Evolutionary conservation across 495 filamentous ascomycete genomes (phyloP).

Genomic region (Pyrenula massariospora): DNA sequence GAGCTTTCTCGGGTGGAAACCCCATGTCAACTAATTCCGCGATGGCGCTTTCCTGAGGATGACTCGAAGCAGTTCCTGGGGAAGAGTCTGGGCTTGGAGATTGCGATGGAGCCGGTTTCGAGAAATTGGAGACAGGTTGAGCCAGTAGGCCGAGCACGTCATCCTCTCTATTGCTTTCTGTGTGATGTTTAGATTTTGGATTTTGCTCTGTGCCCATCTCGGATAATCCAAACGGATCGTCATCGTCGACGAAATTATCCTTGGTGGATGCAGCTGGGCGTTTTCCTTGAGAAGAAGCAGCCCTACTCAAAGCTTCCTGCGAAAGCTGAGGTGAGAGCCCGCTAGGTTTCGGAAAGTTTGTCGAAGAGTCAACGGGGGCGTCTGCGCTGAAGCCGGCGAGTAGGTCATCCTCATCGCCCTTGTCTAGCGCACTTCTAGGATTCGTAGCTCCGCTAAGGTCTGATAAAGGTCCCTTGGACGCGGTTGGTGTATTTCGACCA

Average conservation of each 20-base stretch:
- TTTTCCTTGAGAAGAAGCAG: constrained; percentile 4
- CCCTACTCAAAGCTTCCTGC: constrained; percentile 7
- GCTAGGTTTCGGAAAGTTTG: constrained; percentile 40
- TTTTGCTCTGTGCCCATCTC: constrained; percentile 32
- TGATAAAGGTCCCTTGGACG: constrained; percentile 17
- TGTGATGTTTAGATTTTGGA: constrained; percentile 17
- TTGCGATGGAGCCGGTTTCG: constrained; percentile 23
- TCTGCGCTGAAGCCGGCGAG: constrained; percentile 51
- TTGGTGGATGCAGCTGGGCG: constrained; percentile 12
- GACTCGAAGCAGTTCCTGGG: constrained; percentile 30
- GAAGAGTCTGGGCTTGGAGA: constrained; percentile 30
- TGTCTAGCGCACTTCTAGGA: not conserved
- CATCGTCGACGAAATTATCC: constrained; percentile 20
- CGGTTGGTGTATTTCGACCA: constrained; percentile 34
- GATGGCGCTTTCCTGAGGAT: constrained; percentile 68
- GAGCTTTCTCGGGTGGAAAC: constrained; percentile 71
- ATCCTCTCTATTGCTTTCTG: constrained; percentile 45
- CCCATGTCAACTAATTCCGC: constrained; percentile 94
- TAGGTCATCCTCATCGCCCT: constrained; percentile 43
- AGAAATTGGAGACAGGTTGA: constrained; percentile 75
- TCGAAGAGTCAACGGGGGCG: constrained; percentile 50
- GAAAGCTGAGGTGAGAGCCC: constrained; percentile 18
- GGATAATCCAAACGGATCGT: constrained; percentile 79
- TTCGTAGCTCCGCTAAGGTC: not conserved
- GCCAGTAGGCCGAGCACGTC: constrained; percentile 81